phyloP scores from a whole-genome alignment of 1,284 basidiomycete species.

The Leccinum ponderosum region DNA sequence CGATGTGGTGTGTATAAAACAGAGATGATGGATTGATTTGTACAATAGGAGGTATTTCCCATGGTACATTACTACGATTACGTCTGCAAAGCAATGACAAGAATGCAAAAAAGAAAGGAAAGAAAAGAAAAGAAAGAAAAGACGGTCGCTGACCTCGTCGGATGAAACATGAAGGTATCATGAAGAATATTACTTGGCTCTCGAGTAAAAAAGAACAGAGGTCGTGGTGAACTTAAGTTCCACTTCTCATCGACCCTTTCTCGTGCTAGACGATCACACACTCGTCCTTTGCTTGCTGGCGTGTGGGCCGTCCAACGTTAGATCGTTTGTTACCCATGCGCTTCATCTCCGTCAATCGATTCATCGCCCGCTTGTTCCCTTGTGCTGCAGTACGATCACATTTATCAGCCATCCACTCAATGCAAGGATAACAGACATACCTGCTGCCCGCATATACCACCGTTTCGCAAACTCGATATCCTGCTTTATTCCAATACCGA shows the following conservation, averaged over 20 bases:
- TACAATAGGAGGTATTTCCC: constrained; percentile 17
- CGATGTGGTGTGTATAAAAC: constrained; percentile 8
- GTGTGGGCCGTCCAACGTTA: constrained; percentile 80
- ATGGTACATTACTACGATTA: constrained; percentile 1
- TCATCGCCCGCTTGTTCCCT: constrained; percentile 95
- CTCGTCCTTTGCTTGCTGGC: constrained; percentile 90
- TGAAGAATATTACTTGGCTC: background rate
- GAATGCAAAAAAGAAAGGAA: background rate
- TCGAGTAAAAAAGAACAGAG: background rate
- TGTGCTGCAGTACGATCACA: constrained; percentile 58
- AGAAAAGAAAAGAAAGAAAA: background rate
- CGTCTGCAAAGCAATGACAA: constrained; percentile 8
- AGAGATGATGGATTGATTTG: background rate
- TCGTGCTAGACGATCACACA: constrained; percentile 73
- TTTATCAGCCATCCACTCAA: constrained; percentile 4
- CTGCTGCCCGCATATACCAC: constrained; percentile 98
- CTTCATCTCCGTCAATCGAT: constrained; percentile 90
- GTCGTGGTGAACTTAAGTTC: constrained; percentile 10
- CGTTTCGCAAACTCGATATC: constrained; percentile 95
- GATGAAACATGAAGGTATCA: constrained; percentile 17
- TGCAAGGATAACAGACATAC: constrained; percentile 48
- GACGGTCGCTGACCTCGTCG: constrained; percentile 6
- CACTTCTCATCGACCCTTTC: constrained; percentile 5
- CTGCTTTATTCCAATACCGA: constrained; percentile 96
- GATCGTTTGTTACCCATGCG: constrained; percentile 71